Evolutionary conservation across 2,329 filamentous ascomycete genomes (phyloP), one percentile per base, ranked within the genome.

Genomic region (Penicillium sp.): DNA sequence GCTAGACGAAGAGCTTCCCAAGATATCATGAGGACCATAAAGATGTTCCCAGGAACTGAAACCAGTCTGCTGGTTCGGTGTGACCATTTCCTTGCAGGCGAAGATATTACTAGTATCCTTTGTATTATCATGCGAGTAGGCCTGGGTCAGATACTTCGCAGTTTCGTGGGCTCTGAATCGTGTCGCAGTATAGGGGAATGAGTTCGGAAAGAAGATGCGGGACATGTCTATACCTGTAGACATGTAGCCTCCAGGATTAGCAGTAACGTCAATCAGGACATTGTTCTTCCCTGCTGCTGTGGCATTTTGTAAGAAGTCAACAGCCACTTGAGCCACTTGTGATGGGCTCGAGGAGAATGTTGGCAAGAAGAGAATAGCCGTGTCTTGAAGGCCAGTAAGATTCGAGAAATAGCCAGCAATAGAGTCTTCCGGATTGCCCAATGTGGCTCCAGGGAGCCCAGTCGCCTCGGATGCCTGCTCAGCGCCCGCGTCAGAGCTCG

Each of bases 211-310:
- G 45, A 85, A 76, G 62, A 84, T 79, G 33, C 77, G 77, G 66
- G 86, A 86, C 0, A 80, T 63, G 44, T 82, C 78, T 45, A 77
- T 77, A 1, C 79, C 81, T 8, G 78, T 74, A 8, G 74, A 63
- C 14, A 84, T 66, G 45, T 72, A 70, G 1, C 87, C 87, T 39
- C 87, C 87, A 0, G 76, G 77, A 61, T 90, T 90, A 2, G 75
- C 78, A 4, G 82, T 80, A 7, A 90, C 66, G 60, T 90, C 88
- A 57, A 90, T 82, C 29, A 90, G 77, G 5, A 90, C 75, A 68
- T 84, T 86, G n/a, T 76, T 83, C 67, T 86, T 86, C 2, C 79
- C 77, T 2, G 75, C 74, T 2, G 52, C 49, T 14, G 63, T 66
- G 52, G 64, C 68, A 35, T 70, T 68, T 7, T 61, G 54, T 21